These are phyloP conservation scores for Gregarina niphandrodes DNA, from an alignment of 169 alveolate genomes.

Conservation along the genomic window DNA sequence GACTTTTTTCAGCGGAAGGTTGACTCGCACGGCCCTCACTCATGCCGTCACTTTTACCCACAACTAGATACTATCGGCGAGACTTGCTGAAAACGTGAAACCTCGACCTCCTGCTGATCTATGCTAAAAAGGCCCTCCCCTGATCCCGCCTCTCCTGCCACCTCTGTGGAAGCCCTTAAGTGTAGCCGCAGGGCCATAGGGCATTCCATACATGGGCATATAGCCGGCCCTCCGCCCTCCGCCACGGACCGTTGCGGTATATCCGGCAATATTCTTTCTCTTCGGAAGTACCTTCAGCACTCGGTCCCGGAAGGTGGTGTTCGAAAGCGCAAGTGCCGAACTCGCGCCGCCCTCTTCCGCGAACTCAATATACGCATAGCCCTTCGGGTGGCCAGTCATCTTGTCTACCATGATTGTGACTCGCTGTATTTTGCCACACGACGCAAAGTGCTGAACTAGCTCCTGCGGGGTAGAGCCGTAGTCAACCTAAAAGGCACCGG, in stretches of 20 bases:
- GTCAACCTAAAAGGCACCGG: conserved; percentile 43
- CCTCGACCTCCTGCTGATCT: no score
- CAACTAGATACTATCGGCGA: no score
- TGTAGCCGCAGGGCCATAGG: no score
- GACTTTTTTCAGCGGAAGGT: no score
- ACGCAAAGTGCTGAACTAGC: conserved; percentile 57
- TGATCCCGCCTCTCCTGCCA: no score
- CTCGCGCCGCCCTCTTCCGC: conserved; percentile 44
- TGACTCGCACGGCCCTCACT: no score
- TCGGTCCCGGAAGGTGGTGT: conserved; percentile 60
- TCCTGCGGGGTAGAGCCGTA: conserved; percentile 64
- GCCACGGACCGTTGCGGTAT: conserved; percentile 10
- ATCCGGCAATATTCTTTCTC: conserved; percentile 51
- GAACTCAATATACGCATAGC: conserved; percentile 70
- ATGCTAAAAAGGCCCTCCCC: no score
- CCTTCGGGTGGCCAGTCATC: conserved; percentile 66
- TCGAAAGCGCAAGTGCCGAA: conserved; percentile 53
- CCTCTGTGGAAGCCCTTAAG: no score
- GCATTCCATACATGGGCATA: no score
- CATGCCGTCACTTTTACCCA: no score
- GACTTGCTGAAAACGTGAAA: no score
- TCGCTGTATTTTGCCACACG: conserved; percentile 59
- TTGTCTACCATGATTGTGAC: conserved; percentile 69
- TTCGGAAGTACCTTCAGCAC: conserved; percentile 48
- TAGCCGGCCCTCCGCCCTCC: no score